A percentile compares a stretch with the other conserved stretches of the same genome.
phyloP scores from a whole-genome alignment of 208 protist species.

The Endotrypanum monterogeii region DNA sequence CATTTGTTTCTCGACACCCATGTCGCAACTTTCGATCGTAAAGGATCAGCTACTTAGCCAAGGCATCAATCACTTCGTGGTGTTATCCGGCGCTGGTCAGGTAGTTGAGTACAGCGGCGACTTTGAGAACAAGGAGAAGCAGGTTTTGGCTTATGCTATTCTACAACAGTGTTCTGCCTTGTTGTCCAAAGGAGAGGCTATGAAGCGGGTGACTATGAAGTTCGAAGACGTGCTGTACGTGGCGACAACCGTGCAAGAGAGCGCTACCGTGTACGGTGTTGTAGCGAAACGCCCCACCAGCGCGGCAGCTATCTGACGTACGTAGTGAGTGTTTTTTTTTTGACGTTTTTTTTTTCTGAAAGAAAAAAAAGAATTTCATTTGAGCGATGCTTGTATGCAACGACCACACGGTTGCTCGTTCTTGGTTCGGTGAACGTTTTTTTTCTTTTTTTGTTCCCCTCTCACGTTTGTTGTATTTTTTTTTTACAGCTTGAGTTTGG shows the following conservation, averaged over 20 bases:
- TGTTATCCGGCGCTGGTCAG: constrained; percentile 63
- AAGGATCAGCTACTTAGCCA: constrained; percentile 87
- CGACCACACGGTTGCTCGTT: too few species aligned
- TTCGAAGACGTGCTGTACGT: constrained; percentile 81
- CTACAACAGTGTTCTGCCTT: constrained; percentile 65
- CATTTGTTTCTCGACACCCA: constrained; percentile 1
- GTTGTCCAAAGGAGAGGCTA: constrained; percentile 48
- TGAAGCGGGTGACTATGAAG: constrained; percentile 79
- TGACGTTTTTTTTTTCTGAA: background rate
- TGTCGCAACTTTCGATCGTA: constrained; percentile 69
- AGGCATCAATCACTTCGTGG: constrained; percentile 83
- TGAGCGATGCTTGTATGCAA: background rate
- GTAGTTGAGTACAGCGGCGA: constrained; percentile 81
- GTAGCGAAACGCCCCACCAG: constrained; percentile 54
- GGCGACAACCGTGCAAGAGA: constrained; percentile 55
- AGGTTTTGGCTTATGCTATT: constrained; percentile 72
- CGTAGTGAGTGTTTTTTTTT: background rate
- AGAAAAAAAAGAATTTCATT: too few species aligned
- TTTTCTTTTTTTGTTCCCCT: background rate
- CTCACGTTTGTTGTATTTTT: too few species aligned
- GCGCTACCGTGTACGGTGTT: constrained; percentile 56
- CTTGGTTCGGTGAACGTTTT: background rate
- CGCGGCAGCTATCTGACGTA: constrained; percentile 23
- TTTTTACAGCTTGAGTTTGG: background rate
- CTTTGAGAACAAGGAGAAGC: constrained; percentile 69